Conservation (phyloP, 768 basidiomycete species). For the Lactarius sp. region DNA sequence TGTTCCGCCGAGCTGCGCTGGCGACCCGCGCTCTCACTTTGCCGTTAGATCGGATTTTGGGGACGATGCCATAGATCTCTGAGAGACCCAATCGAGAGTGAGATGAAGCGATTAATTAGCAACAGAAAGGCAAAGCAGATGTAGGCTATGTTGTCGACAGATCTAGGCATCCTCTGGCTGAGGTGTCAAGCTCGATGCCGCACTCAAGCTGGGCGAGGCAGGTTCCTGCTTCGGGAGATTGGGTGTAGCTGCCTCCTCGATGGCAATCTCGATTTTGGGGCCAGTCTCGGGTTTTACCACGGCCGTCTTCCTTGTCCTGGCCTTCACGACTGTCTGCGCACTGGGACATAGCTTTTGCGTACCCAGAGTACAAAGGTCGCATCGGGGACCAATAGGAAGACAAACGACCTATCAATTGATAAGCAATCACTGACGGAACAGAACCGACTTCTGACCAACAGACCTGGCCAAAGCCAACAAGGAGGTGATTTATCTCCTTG, state of each 20-base stretch:
- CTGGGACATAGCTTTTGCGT: conserved; percentile 61
- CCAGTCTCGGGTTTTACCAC: conserved; percentile 24
- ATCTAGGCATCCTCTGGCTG: conserved; percentile 13
- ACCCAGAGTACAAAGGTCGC: conserved; percentile 58
- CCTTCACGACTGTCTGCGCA: conserved; percentile 36
- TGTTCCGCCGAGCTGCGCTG: too few species aligned
- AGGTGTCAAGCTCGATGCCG: conserved; percentile 14
- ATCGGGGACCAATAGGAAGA: conserved; percentile 58
- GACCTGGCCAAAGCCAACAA: conserved; percentile 87
- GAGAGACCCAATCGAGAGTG: background rate
- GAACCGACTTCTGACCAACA: conserved; percentile 8
- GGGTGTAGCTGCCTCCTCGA: conserved; percentile 31
- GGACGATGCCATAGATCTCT: background rate
- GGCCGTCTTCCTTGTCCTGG: conserved; percentile 22
- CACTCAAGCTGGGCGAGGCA: conserved; percentile 7
- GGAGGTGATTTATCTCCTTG: conserved; percentile 69
- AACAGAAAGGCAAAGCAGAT: background rate
- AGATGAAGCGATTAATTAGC: background rate
- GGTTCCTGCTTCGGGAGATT: conserved; percentile 7
- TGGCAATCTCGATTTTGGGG: conserved; percentile 38
- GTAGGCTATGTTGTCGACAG: background rate
- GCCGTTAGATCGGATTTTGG: too few species aligned
- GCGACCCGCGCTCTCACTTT: too few species aligned
- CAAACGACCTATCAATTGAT: conserved; percentile 51
- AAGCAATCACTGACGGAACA: background rate